Percentiles rank a stretch among this genome's conserved stretches.
Conservation (phyloP, 1,284 basidiomycete species). For the Ceratobasidium papillatum region DNA sequence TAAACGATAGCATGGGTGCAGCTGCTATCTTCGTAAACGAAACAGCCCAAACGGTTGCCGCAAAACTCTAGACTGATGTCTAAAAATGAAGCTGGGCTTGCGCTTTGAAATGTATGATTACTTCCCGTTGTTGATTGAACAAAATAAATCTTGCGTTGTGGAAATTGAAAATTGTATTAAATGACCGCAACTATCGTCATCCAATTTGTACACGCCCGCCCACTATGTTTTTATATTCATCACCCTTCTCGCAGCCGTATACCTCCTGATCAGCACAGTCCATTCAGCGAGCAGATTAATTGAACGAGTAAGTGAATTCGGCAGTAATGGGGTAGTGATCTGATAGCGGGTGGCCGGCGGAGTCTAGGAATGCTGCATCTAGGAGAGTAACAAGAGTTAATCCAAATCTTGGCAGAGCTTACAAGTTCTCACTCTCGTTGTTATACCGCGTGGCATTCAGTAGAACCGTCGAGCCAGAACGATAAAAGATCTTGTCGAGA, state of each 20-base stretch:
- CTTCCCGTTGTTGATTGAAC: no score
- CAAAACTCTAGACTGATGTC: slow-evolving; percentile 9
- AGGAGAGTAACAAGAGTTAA: background rate
- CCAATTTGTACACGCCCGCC: no score
- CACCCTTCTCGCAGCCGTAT: no score
- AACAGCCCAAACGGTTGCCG: slow-evolving; percentile 30
- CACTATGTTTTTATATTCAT: no score
- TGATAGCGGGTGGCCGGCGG: slow-evolving; percentile 50
- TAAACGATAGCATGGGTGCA: slow-evolving; percentile 90
- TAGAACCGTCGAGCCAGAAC: slow-evolving; percentile 48
- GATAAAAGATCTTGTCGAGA: slow-evolving; percentile 55
- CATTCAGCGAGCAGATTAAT: slow-evolving; percentile 49
- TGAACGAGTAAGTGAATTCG: slow-evolving; percentile 47
- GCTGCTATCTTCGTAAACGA: slow-evolving; percentile 86
- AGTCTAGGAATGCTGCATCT: slow-evolving; percentile 50
- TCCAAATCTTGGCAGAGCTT: background rate
- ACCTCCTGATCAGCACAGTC: slow-evolving; percentile 51
- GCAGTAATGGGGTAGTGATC: slow-evolving; percentile 53
- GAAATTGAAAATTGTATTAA: no score
- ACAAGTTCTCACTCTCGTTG: slow-evolving; percentile 49
- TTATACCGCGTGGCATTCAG: slow-evolving; percentile 49
- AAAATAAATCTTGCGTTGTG: no score
- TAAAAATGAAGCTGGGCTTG: background rate
- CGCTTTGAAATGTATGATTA: background rate
- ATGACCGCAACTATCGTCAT: no score